A percentile compares a stretch with the other conserved stretches of the same genome.
Conservation (phyloP, 2,329 filamentous ascomycete species). For the Parafenestella ontariensis region DNA sequence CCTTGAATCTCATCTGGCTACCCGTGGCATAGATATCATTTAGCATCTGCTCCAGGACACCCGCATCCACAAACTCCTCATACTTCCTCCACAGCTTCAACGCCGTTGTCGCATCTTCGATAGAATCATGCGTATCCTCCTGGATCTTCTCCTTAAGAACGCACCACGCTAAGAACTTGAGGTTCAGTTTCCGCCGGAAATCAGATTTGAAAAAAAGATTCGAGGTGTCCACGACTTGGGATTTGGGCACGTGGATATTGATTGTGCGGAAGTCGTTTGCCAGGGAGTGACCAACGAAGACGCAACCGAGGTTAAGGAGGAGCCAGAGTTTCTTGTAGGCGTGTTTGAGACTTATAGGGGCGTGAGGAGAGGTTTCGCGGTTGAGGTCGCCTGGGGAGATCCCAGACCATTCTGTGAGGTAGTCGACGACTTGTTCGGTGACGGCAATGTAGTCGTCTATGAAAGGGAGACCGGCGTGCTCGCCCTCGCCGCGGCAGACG, state of each 20-base stretch:
- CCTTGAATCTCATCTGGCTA: conserved; percentile 57
- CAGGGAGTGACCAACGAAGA: conserved; percentile 92
- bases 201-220: conserved; percentile 85
- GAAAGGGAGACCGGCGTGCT: conserved; percentile 82
- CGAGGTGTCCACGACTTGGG: conserved; percentile 93
- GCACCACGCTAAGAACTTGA: conserved; percentile 87
- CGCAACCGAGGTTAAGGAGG: conserved; percentile 89
- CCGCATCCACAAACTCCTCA: conserved; percentile 85
- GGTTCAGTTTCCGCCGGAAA: conserved; percentile 83
- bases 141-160: conserved; percentile 95
- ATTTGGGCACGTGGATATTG: conserved; percentile 92
- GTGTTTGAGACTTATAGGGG: conserved; percentile 84
- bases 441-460: conserved; percentile 98
- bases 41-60: conserved; percentile 81
- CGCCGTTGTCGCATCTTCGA: conserved; percentile 92
- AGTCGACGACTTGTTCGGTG: conserved; percentile 90
- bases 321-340: conserved; percentile 99
- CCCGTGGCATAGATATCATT: conserved; percentile 81
- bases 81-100: conserved; percentile 90
- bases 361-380: conserved; percentile 76
- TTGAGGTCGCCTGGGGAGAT: conserved; percentile 88
- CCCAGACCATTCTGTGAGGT: conserved; percentile 91
- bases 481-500: conserved; percentile 80
- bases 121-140: conserved; percentile 88
- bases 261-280: conserved; percentile 97